These are phyloP conservation scores for Huntiella savannae DNA, from an alignment of 2,329 filamentous ascomycete genomes.

Conservation along the genomic window DNA sequence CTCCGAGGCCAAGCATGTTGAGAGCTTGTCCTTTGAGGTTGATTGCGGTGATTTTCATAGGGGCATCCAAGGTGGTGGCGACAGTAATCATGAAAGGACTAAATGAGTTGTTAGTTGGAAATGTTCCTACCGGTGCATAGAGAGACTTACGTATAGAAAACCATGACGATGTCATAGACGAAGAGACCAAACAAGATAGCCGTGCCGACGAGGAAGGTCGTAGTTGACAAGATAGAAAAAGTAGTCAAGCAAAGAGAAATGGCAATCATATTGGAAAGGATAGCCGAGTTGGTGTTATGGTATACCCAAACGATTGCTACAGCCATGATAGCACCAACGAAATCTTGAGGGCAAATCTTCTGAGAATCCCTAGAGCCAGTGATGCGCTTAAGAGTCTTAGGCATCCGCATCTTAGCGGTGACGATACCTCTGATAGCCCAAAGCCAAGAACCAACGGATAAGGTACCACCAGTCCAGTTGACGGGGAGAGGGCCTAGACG, in stretches of 20 bases:
- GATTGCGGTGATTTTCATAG: conserved; percentile 72
- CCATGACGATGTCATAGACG: conserved; percentile 87
- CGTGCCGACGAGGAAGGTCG: conserved; percentile 66
- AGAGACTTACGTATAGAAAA: conserved; percentile 54
- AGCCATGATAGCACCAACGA: conserved; percentile 36
- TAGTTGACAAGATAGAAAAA: conserved; percentile 70
- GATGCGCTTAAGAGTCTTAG: conserved; percentile 31
- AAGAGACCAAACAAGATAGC: conserved; percentile 64
- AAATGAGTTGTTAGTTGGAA: conserved; percentile 12
- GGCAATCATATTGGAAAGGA: conserved; percentile 69
- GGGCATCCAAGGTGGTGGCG: conserved; percentile 73
- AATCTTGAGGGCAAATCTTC: conserved; percentile 35
- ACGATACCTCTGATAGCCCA: conserved; percentile 35
- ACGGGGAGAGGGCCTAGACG: conserved; percentile 16
- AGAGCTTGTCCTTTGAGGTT: conserved; percentile 44
- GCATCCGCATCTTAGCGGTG: conserved; percentile 31
- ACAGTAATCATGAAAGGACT: conserved; percentile 73
- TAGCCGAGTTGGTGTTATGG: conserved; percentile 38
- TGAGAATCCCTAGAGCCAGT: conserved; percentile 24
- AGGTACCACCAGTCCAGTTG: background rate
- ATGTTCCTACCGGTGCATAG: background rate
- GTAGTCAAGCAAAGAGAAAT: conserved; percentile 73
- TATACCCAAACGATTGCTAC: conserved; percentile 39
- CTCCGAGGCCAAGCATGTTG: conserved; percentile 81
- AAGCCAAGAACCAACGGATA: conserved; percentile 11